Percentiles rank a stretch among this genome's conserved stretches.
These are phyloP conservation scores for Chrysosphaeria jannelii DNA, from an alignment of 2,329 filamentous ascomycete species.

Conservation along the genomic window DNA sequence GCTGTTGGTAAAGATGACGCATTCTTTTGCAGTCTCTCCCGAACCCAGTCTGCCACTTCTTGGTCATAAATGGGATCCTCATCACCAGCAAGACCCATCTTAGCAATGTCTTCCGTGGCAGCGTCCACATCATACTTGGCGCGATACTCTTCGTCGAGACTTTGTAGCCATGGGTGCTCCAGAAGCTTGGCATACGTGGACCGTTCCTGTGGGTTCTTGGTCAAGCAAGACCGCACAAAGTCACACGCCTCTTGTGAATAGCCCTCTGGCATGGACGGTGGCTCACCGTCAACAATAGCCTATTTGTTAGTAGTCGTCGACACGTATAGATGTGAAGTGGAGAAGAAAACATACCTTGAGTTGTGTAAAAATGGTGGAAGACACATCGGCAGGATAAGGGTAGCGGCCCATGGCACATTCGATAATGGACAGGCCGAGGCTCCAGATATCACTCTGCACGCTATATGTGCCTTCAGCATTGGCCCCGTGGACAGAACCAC, in stretches of 20 bases:
- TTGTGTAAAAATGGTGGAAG: constrained; percentile 94
- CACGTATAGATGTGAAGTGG: constrained; percentile 1
- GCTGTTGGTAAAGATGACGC: too few relatives aligned
- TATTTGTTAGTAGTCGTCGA: constrained; percentile 13
- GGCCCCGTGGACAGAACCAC: constrained; percentile 41
- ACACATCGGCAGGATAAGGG: constrained; percentile 89
- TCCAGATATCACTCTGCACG: constrained; percentile 97
- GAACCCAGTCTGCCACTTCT: too few relatives aligned
- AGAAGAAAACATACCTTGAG: constrained; percentile 44
- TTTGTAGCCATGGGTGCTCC: constrained; percentile 80
- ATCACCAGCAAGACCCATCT: too few relatives aligned
- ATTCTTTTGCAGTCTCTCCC: too few relatives aligned
- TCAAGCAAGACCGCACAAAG: constrained; percentile 69
- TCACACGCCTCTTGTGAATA: constrained; percentile 57
- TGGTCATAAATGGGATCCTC: too few relatives aligned
- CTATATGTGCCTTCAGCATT: constrained; percentile 65
- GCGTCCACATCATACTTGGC: too few relatives aligned
- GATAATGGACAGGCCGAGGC: constrained; percentile 73
- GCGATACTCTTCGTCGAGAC: too few relatives aligned
- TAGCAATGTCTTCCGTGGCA: neutral
- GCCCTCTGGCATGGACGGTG: constrained; percentile 56
- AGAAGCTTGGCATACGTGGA: constrained; percentile 82
- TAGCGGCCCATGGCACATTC: constrained; percentile 88
- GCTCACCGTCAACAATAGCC: constrained; percentile 96
- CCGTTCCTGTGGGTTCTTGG: constrained; percentile 76